Conservation (phyloP, 2,329 filamentous ascomycete genomes). For the Rhinocladiella mackenziei region DNA sequence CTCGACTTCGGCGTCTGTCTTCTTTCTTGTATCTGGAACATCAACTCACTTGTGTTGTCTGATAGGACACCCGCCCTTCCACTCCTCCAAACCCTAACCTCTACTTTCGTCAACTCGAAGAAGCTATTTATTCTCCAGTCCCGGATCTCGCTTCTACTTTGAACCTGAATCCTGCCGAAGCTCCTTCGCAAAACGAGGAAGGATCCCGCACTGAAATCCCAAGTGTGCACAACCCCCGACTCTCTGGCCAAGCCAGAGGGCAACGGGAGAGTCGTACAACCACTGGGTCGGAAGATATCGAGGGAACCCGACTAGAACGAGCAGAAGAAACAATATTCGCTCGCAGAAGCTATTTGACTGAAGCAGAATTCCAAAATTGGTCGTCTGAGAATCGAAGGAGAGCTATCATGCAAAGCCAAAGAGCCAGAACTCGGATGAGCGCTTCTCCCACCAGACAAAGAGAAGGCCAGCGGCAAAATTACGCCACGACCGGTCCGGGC, state of each 20-base stretch:
- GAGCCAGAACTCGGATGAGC: slow-evolving; percentile 1
- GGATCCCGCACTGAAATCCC: neutral
- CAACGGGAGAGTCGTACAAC: slow-evolving; percentile 3
- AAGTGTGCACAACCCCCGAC: neutral
- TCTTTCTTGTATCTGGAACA: slow-evolving; percentile 7
- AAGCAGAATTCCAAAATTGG: slow-evolving; percentile 8
- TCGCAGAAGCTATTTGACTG: slow-evolving; percentile 2
- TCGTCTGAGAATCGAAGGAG: slow-evolving; percentile 3
- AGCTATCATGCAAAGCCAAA: slow-evolving; percentile 12
- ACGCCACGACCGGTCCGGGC: slow-evolving; percentile 5
- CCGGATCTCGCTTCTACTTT: slow-evolving; percentile 51
- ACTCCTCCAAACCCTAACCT: slow-evolving; percentile 28
- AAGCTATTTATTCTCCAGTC: slow-evolving; percentile 46
- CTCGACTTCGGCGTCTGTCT: neutral
- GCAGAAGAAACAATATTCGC: neutral
- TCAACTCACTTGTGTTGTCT: slow-evolving; percentile 19
- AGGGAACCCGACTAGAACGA: neutral
- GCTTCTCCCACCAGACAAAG: neutral
- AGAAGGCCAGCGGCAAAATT: slow-evolving; percentile 2
- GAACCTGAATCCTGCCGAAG: slow-evolving; percentile 21
- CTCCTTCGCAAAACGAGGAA: neutral
- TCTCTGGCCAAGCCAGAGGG: neutral
- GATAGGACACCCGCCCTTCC: slow-evolving; percentile 30
- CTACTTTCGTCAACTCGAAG: slow-evolving; percentile 47
- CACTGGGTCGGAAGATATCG: neutral